Conservation (phyloP, 495 filamentous ascomycete species). For the Aspergillus mulundensis region DNA sequence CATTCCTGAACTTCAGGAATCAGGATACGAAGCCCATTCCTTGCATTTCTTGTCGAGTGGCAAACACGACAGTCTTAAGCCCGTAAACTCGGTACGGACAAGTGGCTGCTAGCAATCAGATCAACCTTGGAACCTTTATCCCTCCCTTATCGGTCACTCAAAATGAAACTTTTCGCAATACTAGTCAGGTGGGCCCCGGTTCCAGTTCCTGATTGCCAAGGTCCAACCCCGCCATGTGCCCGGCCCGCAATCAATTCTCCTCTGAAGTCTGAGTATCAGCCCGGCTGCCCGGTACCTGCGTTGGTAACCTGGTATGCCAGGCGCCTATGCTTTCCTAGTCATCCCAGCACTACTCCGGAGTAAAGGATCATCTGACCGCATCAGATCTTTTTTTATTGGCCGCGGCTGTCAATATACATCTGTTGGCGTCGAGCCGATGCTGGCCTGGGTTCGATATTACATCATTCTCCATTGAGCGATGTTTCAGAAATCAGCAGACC, state of each 20-base stretch:
- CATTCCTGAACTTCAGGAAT: not conserved
- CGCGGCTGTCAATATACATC: not conserved
- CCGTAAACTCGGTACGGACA: not conserved
- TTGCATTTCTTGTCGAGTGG: too few species aligned
- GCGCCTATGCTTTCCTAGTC: not conserved
- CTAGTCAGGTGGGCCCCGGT: conserved; percentile 5
- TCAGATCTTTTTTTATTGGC: not conserved
- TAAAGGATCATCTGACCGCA: not conserved
- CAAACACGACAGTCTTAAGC: not conserved
- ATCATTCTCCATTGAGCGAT: conserved; percentile 1
- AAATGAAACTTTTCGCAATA: not conserved
- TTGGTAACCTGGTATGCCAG: conserved; percentile 1
- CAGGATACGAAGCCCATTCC: too few species aligned
- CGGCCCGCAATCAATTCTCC: not conserved
- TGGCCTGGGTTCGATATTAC: not conserved
- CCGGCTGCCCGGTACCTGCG: conserved; percentile 1
- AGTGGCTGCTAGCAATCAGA: not conserved
- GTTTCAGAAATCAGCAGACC: conserved; percentile 8
- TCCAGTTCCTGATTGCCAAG: conserved; percentile 9
- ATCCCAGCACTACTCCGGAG: not conserved
- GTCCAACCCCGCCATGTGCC: conserved; percentile 6
- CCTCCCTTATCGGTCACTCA: not conserved
- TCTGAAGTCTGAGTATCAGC: not conserved
- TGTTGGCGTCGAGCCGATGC: too few species aligned
- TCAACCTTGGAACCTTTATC: not conserved